Evolutionary conservation across 2,329 filamentous ascomycete species (phyloP).

Genomic region (Botrytis porri): DNA sequence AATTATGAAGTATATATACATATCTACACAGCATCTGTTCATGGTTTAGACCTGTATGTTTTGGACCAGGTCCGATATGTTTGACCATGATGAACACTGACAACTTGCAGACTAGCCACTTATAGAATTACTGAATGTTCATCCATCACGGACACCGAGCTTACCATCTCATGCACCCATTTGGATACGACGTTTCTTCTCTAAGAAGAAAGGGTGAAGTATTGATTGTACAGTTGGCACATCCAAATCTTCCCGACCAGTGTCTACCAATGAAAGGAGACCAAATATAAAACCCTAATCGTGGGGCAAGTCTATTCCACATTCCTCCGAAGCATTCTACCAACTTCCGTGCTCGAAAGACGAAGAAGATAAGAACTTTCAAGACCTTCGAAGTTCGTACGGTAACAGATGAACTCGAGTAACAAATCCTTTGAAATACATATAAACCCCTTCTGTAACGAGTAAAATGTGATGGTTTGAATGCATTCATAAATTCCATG

Average conservation of each 20-base stretch:
- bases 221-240: conserved; percentile 13
- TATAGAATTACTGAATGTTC: neutral
- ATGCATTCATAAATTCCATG: neutral
- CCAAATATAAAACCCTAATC: conserved; percentile 5
- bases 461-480: neutral
- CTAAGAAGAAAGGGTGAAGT: neutral
- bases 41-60: neutral
- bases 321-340: conserved; percentile 5
- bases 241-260: neutral
- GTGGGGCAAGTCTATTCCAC: neutral
- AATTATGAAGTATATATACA: neutral
- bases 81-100: neutral
- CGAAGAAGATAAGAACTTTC: conserved; percentile 7
- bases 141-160: neutral
- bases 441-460: neutral
- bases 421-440: neutral
- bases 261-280: conserved; percentile 4
- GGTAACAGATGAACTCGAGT: neutral
- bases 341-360: neutral
- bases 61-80: neutral
- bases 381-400: neutral
- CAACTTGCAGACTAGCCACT: neutral
- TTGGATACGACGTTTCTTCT: neutral
- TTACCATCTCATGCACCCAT: neutral
- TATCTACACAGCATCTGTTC: neutral